Percentiles rank a stretch among this genome's conserved stretches.
Conservation (phyloP, 2,329 filamentous ascomycete species). For the Phyllosticta citriasiana region DNA sequence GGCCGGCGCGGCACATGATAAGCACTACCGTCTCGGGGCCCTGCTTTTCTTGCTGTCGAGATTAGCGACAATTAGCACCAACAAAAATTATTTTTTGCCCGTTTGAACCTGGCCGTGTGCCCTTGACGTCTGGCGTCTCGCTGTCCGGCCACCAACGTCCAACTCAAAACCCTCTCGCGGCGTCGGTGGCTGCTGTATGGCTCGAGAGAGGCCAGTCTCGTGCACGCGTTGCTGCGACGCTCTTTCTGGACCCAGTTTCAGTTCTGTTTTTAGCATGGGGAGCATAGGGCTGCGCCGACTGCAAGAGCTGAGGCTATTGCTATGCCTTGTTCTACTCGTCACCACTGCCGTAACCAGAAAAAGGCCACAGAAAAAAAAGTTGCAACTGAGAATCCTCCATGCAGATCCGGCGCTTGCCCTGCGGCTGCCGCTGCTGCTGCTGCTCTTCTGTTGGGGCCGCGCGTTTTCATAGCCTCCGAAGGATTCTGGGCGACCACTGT, state of each 20-base stretch:
- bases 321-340: not conserved
- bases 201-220: not conserved
- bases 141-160: not conserved
- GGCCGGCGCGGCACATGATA: not conserved
- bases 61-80: not conserved
- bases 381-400: not conserved
- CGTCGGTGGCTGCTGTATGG: not conserved
- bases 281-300: not conserved
- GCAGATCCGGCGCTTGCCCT: not conserved
- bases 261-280: not conserved
- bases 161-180: not conserved
- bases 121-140: not conserved
- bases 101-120: not conserved
- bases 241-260: not conserved
- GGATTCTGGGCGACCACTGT: not conserved
- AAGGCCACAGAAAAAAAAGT: not conserved
- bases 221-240: not conserved
- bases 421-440: not conserved
- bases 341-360: not conserved
- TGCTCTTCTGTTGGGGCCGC: not conserved
- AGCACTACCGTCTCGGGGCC: not conserved
- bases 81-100: not conserved
- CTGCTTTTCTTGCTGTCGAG: not conserved
- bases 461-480: not conserved
- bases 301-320: not conserved